Base-by-base conservation (phyloP, 495 filamentous ascomycete genomes). In the Evernia prunastri region DNA sequence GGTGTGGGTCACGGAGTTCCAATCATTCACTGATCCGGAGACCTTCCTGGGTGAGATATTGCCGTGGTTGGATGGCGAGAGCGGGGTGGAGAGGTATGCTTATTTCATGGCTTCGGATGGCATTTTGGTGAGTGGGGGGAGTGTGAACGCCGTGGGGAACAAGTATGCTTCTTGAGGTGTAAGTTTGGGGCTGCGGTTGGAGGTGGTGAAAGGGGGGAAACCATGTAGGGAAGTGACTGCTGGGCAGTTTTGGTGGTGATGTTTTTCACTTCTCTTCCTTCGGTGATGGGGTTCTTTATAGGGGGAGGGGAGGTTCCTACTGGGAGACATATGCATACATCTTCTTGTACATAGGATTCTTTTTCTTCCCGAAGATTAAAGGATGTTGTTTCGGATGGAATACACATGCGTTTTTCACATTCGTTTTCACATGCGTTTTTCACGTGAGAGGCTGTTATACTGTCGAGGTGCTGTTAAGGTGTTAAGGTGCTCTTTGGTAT, bases 1-100 rank as follows among this genome's bases (percentile, higher is more conserved):
- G n/a, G 76, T 95, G 70, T 95, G 89, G 87, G 76, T 95, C 65
- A 91, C 90, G 57, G 92, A 96, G 78, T 96, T 95, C 71, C 73
- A 72, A 8, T 71, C 77, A n/a, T 74, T 59, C 64, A 66, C 67
- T 17, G 86, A 81, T 60, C 82, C 82, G 42, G 67, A 81, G 61
- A 60, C 70, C 2, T 90, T 91, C 78, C 73, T 82, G 31, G 66
- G 72, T 49, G 69, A 79, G 10, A 81, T 88, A 42, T 67, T 90
- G 31, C 76, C 84, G 18, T 87, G 82, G 78, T 70, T 96, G 64
- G 91, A 96, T 70, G 49, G 31, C 4, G 78, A 87, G 66, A n/a
- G 75, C 43, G 37, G 42, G 4, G 84, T 96, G 56, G 79, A 86
- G 72, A 78, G 87, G 39, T 96, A 95, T 77, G 76, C 88, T 4